Evolutionary conservation across 495 filamentous ascomycete genomes (phyloP).

Genomic region (Lindgomyces ingoldianus): DNA sequence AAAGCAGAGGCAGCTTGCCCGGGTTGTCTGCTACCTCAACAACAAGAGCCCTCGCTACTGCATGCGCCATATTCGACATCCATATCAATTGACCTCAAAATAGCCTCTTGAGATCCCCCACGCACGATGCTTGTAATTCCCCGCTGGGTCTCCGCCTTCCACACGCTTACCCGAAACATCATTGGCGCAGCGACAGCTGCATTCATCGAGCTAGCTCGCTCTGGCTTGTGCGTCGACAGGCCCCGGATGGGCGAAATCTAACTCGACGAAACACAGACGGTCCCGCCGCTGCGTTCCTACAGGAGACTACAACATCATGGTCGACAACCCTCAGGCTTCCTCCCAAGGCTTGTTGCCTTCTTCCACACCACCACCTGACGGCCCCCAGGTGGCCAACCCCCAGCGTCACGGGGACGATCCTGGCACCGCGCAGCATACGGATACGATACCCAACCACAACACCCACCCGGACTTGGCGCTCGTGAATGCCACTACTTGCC

Average conservation of each 20-base stretch:
- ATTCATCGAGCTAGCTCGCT: no score
- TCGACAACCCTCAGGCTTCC: constrained; percentile 12
- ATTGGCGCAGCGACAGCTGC: background rate
- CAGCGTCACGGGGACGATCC: constrained; percentile 5
- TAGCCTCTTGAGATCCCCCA: no score
- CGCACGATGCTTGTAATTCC: background rate
- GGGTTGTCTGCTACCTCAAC: no score
- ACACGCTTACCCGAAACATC: constrained; percentile 5
- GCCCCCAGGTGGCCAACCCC: background rate
- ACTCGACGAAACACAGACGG: background rate
- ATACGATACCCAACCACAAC: constrained; percentile 1
- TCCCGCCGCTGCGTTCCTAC: background rate
- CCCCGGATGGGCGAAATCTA: background rate
- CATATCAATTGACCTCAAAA: no score
- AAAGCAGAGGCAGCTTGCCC: no score
- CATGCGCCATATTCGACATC: no score
- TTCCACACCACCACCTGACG: constrained; percentile 9
- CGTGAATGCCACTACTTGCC: constrained; percentile 19
- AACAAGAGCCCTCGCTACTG: no score
- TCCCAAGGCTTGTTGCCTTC: constrained; percentile 16
- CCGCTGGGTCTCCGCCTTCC: background rate
- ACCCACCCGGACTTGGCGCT: constrained; percentile 1
- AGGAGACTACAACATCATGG: constrained; percentile 22
- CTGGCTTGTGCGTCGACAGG: no score
- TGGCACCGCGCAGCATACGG: constrained; percentile 5